A percentile compares a stretch with the other conserved stretches of the same genome.
Conservation (phyloP, 371 early-diverging fungal genomes). For the Saksenaea vasiformis region DNA sequence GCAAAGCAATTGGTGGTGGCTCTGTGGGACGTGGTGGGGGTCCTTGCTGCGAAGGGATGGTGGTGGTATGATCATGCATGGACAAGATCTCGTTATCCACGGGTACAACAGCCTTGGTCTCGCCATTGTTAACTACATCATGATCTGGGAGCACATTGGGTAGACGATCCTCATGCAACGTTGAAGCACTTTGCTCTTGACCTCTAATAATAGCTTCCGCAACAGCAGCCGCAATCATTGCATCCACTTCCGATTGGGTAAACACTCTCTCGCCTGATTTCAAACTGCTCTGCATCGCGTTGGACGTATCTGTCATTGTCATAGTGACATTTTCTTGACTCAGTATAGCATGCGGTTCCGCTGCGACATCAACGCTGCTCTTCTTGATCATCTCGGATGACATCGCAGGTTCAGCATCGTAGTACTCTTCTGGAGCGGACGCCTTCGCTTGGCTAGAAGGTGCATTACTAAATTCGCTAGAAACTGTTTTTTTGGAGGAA, state of each 20-base stretch:
- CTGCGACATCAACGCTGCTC: background rate
- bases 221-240: constrained; percentile 42
- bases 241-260: constrained; percentile 34
- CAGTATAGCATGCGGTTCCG: background rate
- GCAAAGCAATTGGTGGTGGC: constrained; percentile 23
- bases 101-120: background rate
- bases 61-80: background rate
- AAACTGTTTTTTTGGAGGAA: background rate
- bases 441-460: background rate
- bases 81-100: background rate
- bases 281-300: background rate
- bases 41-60: background rate
- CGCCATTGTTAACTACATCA: background rate
- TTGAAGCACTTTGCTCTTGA: constrained; percentile 9
- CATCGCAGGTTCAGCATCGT: no score
- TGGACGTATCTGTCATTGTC: background rate
- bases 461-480: background rate
- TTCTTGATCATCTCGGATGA: background rate
- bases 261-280: background rate
- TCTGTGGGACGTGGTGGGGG: constrained; percentile 19
- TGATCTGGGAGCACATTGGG: constrained; percentile 27
- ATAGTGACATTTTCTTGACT: background rate
- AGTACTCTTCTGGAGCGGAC: no score
- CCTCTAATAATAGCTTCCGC: constrained; percentile 30
- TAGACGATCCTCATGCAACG: constrained; percentile 20